Conservation (phyloP, 2,329 filamentous ascomycete genomes). For the Claviceps digitariae region DNA sequence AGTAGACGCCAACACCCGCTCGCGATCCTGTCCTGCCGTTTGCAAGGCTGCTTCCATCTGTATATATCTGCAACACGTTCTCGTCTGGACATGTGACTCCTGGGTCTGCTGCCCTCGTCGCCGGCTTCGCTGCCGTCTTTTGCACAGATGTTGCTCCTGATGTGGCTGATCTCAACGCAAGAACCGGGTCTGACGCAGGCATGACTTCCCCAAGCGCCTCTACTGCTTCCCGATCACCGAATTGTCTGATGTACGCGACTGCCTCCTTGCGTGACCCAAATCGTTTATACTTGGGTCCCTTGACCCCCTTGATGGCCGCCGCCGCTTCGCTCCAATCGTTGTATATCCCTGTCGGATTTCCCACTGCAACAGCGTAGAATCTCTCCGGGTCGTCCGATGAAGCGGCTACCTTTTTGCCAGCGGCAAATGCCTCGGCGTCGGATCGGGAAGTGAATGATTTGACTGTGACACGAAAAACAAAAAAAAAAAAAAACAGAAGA, state of each 20-base stretch:
- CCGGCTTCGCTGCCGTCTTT: slow-evolving; percentile 6
- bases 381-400: slow-evolving; percentile 28
- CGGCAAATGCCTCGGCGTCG: slow-evolving; percentile 69
- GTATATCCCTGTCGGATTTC: slow-evolving; percentile 45
- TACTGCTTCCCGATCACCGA: slow-evolving; percentile 30
- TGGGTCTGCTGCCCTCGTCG: not conserved
- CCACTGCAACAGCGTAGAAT: slow-evolving; percentile 49
- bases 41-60: slow-evolving; percentile 46
- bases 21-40: slow-evolving; percentile 43
- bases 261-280: slow-evolving; percentile 60
- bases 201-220: slow-evolving; percentile 23
- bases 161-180: slow-evolving; percentile 9
- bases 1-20: slow-evolving; percentile 52
- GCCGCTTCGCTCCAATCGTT: slow-evolving; percentile 55
- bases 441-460: slow-evolving; percentile 62
- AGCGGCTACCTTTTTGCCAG: slow-evolving; percentile 35
- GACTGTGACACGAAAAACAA: slow-evolving; percentile 33
- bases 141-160: slow-evolving; percentile 13
- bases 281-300: slow-evolving; percentile 55
- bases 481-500: not conserved
- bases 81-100: slow-evolving; percentile 6
- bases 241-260: slow-evolving; percentile 54
- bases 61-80: slow-evolving; percentile 34
- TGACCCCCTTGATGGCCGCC: slow-evolving; percentile 60
- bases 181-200: slow-evolving; percentile 6